phyloP scores from a whole-genome alignment of 352 stramenopile genomes.

The Pythium volutum region DNA sequence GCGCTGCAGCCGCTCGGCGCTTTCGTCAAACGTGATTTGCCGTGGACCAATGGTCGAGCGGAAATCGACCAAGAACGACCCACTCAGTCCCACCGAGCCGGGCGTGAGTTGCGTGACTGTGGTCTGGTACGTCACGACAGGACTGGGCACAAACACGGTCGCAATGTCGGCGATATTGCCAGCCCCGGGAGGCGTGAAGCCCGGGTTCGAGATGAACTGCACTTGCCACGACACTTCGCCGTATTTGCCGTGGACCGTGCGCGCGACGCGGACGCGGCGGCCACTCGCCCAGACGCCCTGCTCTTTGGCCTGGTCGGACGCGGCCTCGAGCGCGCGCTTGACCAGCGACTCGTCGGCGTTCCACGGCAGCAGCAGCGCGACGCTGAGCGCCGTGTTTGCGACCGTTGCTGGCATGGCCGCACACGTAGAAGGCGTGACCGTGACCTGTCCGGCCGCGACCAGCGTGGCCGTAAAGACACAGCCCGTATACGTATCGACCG shows the following conservation, averaged over 20 bases:
- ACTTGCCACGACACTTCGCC: conserved; percentile 93
- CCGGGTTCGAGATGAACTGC: conserved; percentile 92
- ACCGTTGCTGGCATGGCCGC: conserved; percentile 20
- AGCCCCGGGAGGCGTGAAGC: conserved; percentile 85
- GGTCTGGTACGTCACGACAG: conserved; percentile 26
- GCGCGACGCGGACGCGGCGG: conserved; percentile 82
- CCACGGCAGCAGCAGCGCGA: conserved; percentile 53
- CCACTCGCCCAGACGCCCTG: conserved; percentile 37
- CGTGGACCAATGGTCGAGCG: conserved; percentile 70
- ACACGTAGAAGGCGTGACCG: conserved; percentile 38
- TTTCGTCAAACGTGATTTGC: conserved; percentile 88
- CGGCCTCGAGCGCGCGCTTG: conserved; percentile 49
- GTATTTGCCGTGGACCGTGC: conserved; percentile 93
- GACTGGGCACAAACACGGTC: conserved; percentile 33
- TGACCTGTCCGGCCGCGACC: conserved; percentile 30
- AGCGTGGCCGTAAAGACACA: conserved; percentile 56
- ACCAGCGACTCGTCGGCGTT: conserved; percentile 58
- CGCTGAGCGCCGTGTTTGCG: conserved; percentile 14
- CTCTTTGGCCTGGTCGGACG: conserved; percentile 41
- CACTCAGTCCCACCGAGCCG: conserved; percentile 85
- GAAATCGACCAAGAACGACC: conserved; percentile 91
- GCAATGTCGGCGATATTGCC: conserved; percentile 83
- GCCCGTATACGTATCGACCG: conserved; percentile 36
- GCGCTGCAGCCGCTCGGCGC: conserved; percentile 68
- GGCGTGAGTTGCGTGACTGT: conserved; percentile 85